Percentiles rank a stretch among this genome's conserved stretches.
These are phyloP conservation scores for Leptographium lundbergii DNA, from an alignment of 2,329 filamentous ascomycete genomes.

Conservation along the genomic window DNA sequence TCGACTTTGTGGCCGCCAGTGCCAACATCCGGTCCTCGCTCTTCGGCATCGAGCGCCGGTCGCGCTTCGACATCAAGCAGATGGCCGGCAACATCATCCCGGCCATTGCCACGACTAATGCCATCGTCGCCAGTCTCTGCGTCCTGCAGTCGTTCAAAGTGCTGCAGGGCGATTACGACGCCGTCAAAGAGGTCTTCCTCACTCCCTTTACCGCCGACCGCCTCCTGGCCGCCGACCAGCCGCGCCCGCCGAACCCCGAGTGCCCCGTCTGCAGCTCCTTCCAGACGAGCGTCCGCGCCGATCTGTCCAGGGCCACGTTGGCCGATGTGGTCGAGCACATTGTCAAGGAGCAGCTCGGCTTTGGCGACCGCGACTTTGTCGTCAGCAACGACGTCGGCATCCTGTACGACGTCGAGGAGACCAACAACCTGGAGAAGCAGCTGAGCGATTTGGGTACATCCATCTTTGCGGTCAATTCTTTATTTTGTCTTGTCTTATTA, in stretches of 20 bases:
- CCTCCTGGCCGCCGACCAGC: conserved; percentile 44
- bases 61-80: conserved; percentile 94
- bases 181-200: conserved; percentile 75
- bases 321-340: conserved; percentile 67
- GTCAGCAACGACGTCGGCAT: conserved; percentile 61
- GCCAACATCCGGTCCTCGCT: conserved; percentile 80
- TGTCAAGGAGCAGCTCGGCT: conserved; percentile 57
- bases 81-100: conserved; percentile 99
- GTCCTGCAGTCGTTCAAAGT: conserved; percentile 91
- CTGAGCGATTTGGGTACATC: conserved; percentile 59
- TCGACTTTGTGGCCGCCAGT: conserved; percentile 86
- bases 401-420: conserved; percentile 84
- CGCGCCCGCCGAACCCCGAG: conserved; percentile 57
- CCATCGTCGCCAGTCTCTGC: conserved; percentile 85
- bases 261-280: conserved; percentile 76
- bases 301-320: conserved; percentile 61
- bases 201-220: conserved; percentile 51
- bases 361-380: conserved; percentile 61
- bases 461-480: background rate
- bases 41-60: conserved; percentile 82
- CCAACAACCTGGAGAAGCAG: conserved; percentile 72
- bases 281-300: conserved; percentile 53
- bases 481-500: background rate
- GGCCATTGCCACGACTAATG: conserved; percentile 95
- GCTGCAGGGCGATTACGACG: conserved; percentile 55